Evolutionary conservation across 208 protist genomes (phyloP).

Genomic region (Wallacemonas sp.): DNA sequence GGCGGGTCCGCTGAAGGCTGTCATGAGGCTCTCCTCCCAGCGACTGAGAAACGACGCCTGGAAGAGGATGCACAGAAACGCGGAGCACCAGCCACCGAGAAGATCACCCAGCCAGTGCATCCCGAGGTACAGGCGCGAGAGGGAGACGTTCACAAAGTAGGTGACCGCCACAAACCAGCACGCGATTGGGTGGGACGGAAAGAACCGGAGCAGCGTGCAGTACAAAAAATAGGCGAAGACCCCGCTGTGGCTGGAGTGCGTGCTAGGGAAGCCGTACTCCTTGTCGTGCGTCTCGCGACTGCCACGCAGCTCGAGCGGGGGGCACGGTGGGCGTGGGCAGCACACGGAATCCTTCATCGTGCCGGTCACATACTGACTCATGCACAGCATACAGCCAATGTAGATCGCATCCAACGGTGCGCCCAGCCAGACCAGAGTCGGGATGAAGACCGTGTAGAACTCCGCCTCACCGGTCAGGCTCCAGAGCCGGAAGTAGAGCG

Average conservation of each 20-base stretch:
- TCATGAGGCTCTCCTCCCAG: constrained; percentile 31
- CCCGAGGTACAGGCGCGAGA: constrained; percentile 67
- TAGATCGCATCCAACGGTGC: constrained; percentile 25
- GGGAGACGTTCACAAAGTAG: constrained; percentile 52
- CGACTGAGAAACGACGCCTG: constrained; percentile 43
- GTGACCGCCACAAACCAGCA: constrained; percentile 41
- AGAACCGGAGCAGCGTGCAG: constrained; percentile 30
- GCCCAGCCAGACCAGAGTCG: constrained; percentile 55
- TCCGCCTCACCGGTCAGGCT: constrained; percentile 69
- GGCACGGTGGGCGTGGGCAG: constrained; percentile 69
- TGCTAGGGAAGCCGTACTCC: constrained; percentile 80
- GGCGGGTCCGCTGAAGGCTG: background rate
- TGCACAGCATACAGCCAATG: constrained; percentile 50
- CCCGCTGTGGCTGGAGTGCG: constrained; percentile 55
- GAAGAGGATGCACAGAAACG: constrained; percentile 38
- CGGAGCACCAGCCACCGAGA: constrained; percentile 45
- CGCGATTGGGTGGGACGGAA: constrained; percentile 30
- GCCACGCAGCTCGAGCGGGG: constrained; percentile 60
- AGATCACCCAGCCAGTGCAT: constrained; percentile 84
- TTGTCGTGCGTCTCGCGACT: constrained; percentile 42
- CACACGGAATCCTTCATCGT: constrained; percentile 58
- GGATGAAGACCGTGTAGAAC: constrained; percentile 68
- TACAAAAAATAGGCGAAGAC: constrained; percentile 67
- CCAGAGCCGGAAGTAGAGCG: constrained; percentile 63
- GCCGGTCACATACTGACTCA: constrained; percentile 66